Base-by-base conservation (phyloP, 23 red algal genomes). In the Chondrus crispus region DNA sequence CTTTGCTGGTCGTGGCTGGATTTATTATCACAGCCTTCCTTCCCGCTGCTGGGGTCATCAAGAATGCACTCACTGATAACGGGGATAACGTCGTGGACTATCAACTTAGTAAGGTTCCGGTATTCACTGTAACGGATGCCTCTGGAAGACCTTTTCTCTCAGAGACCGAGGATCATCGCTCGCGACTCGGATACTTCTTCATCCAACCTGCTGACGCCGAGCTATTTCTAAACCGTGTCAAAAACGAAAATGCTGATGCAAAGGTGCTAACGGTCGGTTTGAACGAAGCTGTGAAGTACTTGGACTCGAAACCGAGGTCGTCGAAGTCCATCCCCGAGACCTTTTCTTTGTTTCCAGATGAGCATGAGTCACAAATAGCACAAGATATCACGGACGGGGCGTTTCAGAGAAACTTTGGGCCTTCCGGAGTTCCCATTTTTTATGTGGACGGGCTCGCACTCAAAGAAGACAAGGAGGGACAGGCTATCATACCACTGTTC, bases 401-500 rank as follows among this genome's bases (percentile, higher is more conserved):
- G 28, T 94, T 94, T 94, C 50, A 74, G 24, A 51, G 58, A 29
- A 81, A 30, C 48, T 95, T 95, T 71, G 93, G 93, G 14, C 77
- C 80, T 52, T 73, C 83, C 38, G 84, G 84, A 46, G 85, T 95
- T 80, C 93, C 93, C 2, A 46, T 95, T 22, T 95, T 89, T 75
- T 95, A 95, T 53, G 51, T 89, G 47, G 93, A 95, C 48, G 93
- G 93, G 24, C 85, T 95, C 42, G 93, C 93, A 24, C 40, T 95
- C 29, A 75, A 71, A 51, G 75, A 85, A 35, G 82, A 79, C 33
- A 41, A 46, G 10, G 35, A 53, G 9, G 92, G 53, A 35, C 42
- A 62, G 16, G 42, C 60, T 46, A 68, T 95, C 36, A 84, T 76
- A 45, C 93, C 93, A 14, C 63, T 95, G 19, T 95, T 95, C 57